Evolutionary conservation across 257 asterid genomes (phyloP).

Genomic region (Salvia splendens): DNA sequence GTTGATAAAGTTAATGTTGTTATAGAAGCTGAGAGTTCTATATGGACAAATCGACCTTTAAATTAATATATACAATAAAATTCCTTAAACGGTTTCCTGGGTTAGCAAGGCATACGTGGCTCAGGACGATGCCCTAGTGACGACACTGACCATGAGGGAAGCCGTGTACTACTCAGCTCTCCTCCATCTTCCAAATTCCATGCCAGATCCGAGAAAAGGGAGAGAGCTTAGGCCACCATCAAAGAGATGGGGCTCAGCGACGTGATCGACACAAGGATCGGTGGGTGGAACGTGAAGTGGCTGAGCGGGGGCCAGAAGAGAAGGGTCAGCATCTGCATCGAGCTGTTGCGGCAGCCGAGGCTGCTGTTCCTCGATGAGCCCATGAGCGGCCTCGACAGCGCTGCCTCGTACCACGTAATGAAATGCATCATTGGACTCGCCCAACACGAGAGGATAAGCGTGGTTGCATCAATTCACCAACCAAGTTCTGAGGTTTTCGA

Average conservation of each 20-base stretch:
- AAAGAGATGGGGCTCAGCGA: constrained; percentile 55
- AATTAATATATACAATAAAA: no score
- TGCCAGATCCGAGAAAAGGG: constrained; percentile 41
- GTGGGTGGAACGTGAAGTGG: constrained; percentile 54
- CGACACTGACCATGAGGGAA: constrained; percentile 52
- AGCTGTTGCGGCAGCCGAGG: constrained; percentile 48
- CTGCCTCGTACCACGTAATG: constrained; percentile 56
- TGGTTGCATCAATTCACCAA: constrained; percentile 54
- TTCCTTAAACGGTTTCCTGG: no score
- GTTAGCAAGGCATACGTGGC: constrained; percentile 48
- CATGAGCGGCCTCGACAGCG: constrained; percentile 59
- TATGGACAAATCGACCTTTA: no score
- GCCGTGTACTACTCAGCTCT: constrained; percentile 53
- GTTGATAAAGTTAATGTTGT: no score
- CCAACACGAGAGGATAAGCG: constrained; percentile 36
- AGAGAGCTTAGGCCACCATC: constrained; percentile 44
- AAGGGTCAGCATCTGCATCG: constrained; percentile 57
- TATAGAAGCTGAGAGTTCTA: no score
- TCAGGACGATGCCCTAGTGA: constrained; percentile 55
- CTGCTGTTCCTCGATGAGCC: constrained; percentile 63
- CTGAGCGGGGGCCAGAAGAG: constrained; percentile 60
- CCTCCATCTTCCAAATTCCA: constrained; percentile 52
- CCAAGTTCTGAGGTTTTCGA: constrained; percentile 54
- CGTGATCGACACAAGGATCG: constrained; percentile 47
- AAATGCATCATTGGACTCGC: constrained; percentile 41